phyloP scores from a whole-genome alignment of 2,329 filamentous ascomycete genomes.

The Chaetomium olivaceum region DNA sequence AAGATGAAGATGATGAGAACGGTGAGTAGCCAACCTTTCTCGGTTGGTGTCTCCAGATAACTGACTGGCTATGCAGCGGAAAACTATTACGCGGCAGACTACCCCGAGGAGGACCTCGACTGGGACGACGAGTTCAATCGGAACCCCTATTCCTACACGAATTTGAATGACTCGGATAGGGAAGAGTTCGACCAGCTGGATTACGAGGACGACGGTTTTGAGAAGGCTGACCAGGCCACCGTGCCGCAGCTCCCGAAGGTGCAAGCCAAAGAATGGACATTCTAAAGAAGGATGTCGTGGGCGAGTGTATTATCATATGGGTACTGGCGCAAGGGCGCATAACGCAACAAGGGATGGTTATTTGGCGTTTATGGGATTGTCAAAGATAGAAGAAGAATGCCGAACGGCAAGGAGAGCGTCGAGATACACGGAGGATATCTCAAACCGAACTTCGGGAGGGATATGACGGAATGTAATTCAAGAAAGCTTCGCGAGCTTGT shows the following conservation, averaged over 20 bases:
- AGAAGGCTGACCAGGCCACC: neutral
- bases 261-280: neutral
- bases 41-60: neutral
- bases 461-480: neutral
- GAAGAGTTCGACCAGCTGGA: conserved; percentile 51
- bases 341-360: neutral
- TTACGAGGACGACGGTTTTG: conserved; percentile 19
- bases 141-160: conserved; percentile 57
- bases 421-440: neutral
- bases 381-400: neutral
- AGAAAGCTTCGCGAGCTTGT: neutral
- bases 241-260: neutral
- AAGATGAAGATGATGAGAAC: conserved; percentile 67
- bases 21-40: conserved; percentile 44
- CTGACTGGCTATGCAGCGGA: conserved; percentile 56
- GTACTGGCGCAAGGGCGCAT: neutral
- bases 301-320: neutral
- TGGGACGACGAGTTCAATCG: conserved; percentile 66
- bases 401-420: neutral
- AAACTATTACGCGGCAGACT: conserved; percentile 77
- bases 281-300: neutral
- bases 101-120: conserved; percentile 76
- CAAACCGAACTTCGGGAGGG: neutral
- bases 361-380: neutral
- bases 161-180: conserved; percentile 54